These are phyloP conservation scores for Plectranthus barbatus DNA, from an alignment of 257 asterid species.

Conservation along the genomic window DNA sequence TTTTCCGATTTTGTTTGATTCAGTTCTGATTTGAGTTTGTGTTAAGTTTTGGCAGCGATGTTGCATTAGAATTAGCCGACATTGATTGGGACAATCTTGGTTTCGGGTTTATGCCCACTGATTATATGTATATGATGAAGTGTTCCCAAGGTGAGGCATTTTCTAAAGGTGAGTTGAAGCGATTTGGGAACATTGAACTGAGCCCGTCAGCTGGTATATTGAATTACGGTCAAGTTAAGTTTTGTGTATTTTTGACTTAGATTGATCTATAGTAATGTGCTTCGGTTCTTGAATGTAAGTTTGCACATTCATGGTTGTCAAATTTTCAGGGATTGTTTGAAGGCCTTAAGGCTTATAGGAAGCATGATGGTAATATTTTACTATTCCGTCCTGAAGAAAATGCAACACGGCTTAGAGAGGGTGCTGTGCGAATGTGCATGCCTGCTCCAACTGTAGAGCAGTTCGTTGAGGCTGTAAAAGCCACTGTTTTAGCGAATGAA, in stretches of 20 bases:
- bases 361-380: conserved; percentile 70
- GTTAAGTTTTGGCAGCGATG: neutral
- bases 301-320: neutral
- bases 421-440: conserved; percentile 99
- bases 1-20: neutral
- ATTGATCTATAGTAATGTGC: neutral
- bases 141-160: conserved; percentile 66
- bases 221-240: conserved; percentile 90
- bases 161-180: conserved; percentile 59
- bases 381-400: conserved; percentile 88
- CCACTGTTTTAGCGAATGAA: conserved; percentile 76
- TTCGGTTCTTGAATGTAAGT: too few relatives aligned
- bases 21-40: neutral
- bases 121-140: conserved; percentile 84
- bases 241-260: neutral
- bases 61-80: conserved; percentile 30
- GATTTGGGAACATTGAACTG: conserved; percentile 92
- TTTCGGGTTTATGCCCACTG: conserved; percentile 63
- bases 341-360: conserved; percentile 82
- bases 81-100: conserved; percentile 95
- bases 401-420: conserved; percentile 57
- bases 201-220: conserved; percentile 87
- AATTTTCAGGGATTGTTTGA: conserved; percentile 76
- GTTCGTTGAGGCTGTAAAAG: conserved; percentile 79
- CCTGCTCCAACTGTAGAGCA: conserved; percentile 86